A percentile compares a stretch with the other conserved stretches of the same genome.
phyloP scores from a whole-genome alignment of 2,329 filamentous ascomycete genomes.

The Fusarium denticulatum region DNA sequence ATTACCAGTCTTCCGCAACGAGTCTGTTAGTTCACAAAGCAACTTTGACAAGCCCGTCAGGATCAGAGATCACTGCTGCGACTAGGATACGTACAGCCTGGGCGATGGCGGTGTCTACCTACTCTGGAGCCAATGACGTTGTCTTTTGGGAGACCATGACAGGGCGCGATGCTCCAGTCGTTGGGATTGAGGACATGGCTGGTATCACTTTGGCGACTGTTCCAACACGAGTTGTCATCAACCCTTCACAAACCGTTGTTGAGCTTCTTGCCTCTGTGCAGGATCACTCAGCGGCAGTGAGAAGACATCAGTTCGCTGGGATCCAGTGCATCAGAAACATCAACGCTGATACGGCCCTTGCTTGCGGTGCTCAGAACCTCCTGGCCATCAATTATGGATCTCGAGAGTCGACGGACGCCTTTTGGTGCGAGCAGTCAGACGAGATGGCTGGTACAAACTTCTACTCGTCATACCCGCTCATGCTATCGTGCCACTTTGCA shows the following conservation, averaged over 20 bases:
- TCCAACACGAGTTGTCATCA: constrained; percentile 11
- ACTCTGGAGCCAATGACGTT: constrained; percentile 29
- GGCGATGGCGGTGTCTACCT: constrained; percentile 33
- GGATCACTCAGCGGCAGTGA: constrained; percentile 16
- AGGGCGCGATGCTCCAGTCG: constrained; percentile 34
- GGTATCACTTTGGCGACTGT: constrained; percentile 37
- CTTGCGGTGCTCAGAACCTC: constrained; percentile 37
- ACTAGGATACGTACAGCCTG: constrained; percentile 38
- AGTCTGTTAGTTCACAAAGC: constrained; percentile 28
- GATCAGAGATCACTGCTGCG: constrained; percentile 29
- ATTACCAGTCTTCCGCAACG: constrained; percentile 29
- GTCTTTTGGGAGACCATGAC: constrained; percentile 40
- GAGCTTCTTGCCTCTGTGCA: constrained; percentile 21
- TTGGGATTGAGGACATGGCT: constrained; percentile 31
- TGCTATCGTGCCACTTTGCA: constrained; percentile 35
- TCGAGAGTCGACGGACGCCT: neutral
- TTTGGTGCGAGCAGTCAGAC: constrained; percentile 33
- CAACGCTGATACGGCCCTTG: constrained; percentile 20
- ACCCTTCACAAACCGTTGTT: neutral
- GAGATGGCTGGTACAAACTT: constrained; percentile 41
- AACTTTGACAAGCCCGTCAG: neutral
- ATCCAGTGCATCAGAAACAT: constrained; percentile 36
- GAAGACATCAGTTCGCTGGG: constrained; percentile 18
- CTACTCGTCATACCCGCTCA: constrained; percentile 39
- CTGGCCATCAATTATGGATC: constrained; percentile 33